These are phyloP conservation scores for Favolaschia claudopus DNA, from an alignment of 768 basidiomycete species.

Conservation along the genomic window DNA sequence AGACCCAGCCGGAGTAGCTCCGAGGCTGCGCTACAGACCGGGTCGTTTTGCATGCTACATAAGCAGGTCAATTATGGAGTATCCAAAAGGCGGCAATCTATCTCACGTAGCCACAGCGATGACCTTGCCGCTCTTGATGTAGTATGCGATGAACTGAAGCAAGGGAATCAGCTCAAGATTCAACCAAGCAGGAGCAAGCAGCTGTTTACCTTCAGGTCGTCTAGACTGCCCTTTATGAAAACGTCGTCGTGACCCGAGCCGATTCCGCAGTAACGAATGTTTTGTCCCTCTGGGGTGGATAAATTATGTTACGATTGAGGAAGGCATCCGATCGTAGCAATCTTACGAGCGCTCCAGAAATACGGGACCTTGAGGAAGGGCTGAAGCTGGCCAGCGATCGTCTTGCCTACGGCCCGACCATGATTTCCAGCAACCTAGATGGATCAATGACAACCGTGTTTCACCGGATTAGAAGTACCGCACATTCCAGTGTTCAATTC, in stretches of 20 bases:
- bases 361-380: constrained; percentile 84
- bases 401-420: constrained; percentile 83
- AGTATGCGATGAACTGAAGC: constrained; percentile 82
- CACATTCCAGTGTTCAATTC: constrained; percentile 95
- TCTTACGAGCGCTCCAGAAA: constrained; percentile 88
- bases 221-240: constrained; percentile 76
- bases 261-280: constrained; percentile 85
- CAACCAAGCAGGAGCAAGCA: background rate
- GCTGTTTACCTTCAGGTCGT: constrained; percentile 76
- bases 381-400: constrained; percentile 68
- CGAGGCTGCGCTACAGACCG: constrained; percentile 77
- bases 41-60: constrained; percentile 80
- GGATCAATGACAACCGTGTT: background rate
- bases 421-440: constrained; percentile 82
- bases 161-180: background rate
- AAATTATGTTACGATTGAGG: constrained; percentile 3
- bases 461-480: constrained; percentile 27
- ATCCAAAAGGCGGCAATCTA: background rate
- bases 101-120: constrained; percentile 71
- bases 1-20: constrained; percentile 79
- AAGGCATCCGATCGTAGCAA: background rate
- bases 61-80: background rate
- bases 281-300: constrained; percentile 72
- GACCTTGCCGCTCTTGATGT: constrained; percentile 68
- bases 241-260: constrained; percentile 78